Conservation (phyloP, 2,329 filamentous ascomycete species). For the Bipolaris cookei region DNA sequence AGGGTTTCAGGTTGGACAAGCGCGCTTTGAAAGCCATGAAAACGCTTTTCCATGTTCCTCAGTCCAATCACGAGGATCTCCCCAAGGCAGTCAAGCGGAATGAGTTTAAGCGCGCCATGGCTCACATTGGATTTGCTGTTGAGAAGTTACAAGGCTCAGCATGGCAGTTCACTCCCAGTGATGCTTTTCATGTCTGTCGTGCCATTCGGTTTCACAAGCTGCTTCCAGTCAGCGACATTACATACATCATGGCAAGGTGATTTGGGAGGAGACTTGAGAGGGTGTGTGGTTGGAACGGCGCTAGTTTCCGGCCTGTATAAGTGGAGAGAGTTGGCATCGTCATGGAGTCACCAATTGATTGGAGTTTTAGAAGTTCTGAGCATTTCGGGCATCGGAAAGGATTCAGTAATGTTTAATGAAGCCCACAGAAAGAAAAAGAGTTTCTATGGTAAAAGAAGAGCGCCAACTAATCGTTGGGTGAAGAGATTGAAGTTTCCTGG, state of each 20-base stretch:
- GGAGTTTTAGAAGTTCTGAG: background rate
- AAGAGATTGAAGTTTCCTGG: too few species aligned
- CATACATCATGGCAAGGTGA: slow-evolving; percentile 55
- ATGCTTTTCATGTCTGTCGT: slow-evolving; percentile 50
- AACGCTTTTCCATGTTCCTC: background rate
- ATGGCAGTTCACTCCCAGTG: slow-evolving; percentile 59
- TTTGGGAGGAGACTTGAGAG: slow-evolving; percentile 54
- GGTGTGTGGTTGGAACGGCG: slow-evolving; percentile 4
- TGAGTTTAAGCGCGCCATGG: slow-evolving; percentile 62
- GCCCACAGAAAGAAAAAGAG: background rate
- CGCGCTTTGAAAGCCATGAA: background rate
- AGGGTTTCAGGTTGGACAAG: background rate
- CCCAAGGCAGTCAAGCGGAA: slow-evolving; percentile 60
- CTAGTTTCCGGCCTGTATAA: slow-evolving; percentile 1
- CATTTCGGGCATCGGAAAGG: background rate
- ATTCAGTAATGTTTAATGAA: background rate
- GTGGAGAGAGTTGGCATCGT: background rate
- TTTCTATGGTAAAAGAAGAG: background rate
- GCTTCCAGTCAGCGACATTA: slow-evolving; percentile 61
- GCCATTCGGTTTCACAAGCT: slow-evolving; percentile 68
- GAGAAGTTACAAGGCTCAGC: slow-evolving; percentile 67
- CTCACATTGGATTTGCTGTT: slow-evolving; percentile 56
- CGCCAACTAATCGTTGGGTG: too few species aligned
- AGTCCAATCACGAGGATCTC: slow-evolving; percentile 27
- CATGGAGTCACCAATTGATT: background rate